Percentiles rank a stretch among this genome's conserved stretches.
These are phyloP conservation scores for Cladobotryum mycophilum DNA, from an alignment of 2,329 filamentous ascomycete species.

Conservation along the genomic window DNA sequence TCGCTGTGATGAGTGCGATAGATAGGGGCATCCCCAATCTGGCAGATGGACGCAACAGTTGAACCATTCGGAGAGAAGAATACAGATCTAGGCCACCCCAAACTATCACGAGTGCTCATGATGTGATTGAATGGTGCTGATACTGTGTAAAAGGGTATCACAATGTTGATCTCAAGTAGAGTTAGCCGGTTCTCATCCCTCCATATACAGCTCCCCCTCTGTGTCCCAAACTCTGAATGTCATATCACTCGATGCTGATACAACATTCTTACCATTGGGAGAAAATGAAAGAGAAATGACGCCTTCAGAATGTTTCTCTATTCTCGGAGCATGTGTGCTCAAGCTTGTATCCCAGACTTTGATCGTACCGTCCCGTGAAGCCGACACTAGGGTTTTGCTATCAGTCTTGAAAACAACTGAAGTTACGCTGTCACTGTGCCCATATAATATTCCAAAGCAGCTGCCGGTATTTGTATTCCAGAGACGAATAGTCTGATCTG, in stretches of 20 bases:
- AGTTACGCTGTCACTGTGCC: not conserved
- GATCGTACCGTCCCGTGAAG: not conserved
- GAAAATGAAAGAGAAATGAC: conserved; percentile 1
- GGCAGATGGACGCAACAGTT: not conserved
- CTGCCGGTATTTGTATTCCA: not conserved
- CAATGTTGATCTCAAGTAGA: not conserved
- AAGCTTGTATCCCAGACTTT: not conserved
- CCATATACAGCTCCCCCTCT: not conserved
- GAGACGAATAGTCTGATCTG: not conserved
- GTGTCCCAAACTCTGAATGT: not conserved
- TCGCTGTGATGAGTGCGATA: no score
- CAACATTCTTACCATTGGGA: not conserved
- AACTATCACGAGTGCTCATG: not conserved
- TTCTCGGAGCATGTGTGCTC: fast-evolving
- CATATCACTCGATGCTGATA: not conserved
- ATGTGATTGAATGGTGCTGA: not conserved
- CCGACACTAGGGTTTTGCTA: not conserved
- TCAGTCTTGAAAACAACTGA: not conserved
- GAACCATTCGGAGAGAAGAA: not conserved
- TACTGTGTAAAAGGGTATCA: not conserved
- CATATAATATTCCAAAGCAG: not conserved
- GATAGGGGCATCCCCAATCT: no score
- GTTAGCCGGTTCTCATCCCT: not conserved
- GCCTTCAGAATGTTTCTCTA: not conserved
- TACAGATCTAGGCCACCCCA: conserved; percentile 2